These are phyloP conservation scores for Russula sp. DNA, from an alignment of 768 basidiomycete species.

Conservation along the genomic window DNA sequence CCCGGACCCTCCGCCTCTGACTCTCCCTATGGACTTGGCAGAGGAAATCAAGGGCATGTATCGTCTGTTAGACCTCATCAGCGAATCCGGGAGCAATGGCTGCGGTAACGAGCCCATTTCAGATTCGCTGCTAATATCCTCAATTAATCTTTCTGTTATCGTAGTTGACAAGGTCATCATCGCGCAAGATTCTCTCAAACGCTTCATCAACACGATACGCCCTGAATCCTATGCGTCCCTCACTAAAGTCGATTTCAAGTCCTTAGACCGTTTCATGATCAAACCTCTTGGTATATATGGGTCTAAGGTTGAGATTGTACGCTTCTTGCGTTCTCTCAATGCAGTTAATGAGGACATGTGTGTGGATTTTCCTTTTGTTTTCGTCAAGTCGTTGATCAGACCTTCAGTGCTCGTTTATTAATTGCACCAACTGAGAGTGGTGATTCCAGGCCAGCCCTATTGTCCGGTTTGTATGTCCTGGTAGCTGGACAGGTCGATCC, in stretches of 20 bases:
- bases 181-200: constrained; percentile 46
- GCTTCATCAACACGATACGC: constrained; percentile 46
- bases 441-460: constrained; percentile 35
- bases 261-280: constrained; percentile 45
- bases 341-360: constrained; percentile 43
- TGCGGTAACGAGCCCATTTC: constrained; percentile 42
- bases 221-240: constrained; percentile 53
- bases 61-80: constrained; percentile 52
- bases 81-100: constrained; percentile 49
- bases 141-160: neutral
- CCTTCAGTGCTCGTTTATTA: constrained; percentile 31
- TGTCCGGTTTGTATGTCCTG: constrained; percentile 53
- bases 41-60: constrained; percentile 45
- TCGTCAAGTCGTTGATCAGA: constrained; percentile 33
- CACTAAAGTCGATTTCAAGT: constrained; percentile 27
- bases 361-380: constrained; percentile 26
- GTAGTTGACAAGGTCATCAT: constrained; percentile 64
- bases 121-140: neutral
- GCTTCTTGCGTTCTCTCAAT: constrained; percentile 41
- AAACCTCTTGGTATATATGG: constrained; percentile 59
- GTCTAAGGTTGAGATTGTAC: constrained; percentile 49
- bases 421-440: constrained; percentile 25
- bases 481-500: constrained; percentile 21
- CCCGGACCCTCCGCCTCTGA: too few species aligned
- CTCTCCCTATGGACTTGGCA: neutral